Evolutionary conservation across 2,329 filamentous ascomycete genomes (phyloP), one percentile per base, ranked within the genome.

Genomic region (Bipolaris sorokiniana): DNA sequence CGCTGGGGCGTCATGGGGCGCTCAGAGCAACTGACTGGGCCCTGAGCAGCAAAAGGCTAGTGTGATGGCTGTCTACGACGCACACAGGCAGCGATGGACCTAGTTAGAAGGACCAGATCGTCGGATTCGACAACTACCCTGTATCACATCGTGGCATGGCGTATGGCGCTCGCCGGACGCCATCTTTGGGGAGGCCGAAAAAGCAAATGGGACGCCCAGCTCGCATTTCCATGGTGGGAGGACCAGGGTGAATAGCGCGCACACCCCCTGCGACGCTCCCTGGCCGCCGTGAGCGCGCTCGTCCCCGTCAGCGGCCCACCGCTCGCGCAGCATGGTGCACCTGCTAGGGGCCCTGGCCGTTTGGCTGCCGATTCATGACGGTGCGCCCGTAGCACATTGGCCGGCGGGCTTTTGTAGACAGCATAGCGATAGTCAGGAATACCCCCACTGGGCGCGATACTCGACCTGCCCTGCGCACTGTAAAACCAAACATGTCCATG

Each of bases 91-190:
- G 64, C 64, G 62, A 63, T 68, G 69, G 68, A 65, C 63, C 70
- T 67, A 63, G 59, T 63, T 63, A 65, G 64, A 58, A 58, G 66
- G 65, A 67, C 74, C 75, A 76, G 75, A 77, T 77, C 74, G 74
- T 70, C 73, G 75, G 75, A 72, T 70, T 68, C 59, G 68, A 70
- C 68, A 65, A 65, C 63, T 69, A 72, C 73, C 73, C 70, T 74
- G 72, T 75, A 68, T 72, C 73, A 75, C 72, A 76, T 76, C 73
- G 70, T 73, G 64, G 72, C 69, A 71, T 72, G 71, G 72, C 67
- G 62, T 68, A 66, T 67, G 65, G 70, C 66, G 66, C 65, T 66
- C 56, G 57, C 58, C 62, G 61, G 60, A 63, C 60, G 64, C 64
- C 61, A 56, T 66, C 62, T 67, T 62, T 62, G 58, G 62, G 61